Base-by-base conservation (phyloP, 2,329 filamentous ascomycete genomes). In the Diaporthe vaccinii region DNA sequence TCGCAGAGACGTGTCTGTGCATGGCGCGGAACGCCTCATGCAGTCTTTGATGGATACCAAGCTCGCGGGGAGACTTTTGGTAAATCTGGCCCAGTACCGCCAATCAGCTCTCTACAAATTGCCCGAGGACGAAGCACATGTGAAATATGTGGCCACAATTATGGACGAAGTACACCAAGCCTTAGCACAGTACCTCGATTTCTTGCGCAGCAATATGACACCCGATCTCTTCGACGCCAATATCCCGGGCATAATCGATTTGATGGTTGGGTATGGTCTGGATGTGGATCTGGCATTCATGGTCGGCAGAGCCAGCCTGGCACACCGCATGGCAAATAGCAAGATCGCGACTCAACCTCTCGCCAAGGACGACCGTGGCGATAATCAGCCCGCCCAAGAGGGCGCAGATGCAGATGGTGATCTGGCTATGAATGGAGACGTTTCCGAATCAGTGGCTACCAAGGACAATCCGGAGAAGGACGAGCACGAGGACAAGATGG, bases 131-230 rank as follows among this genome's bases (percentile, higher is more conserved):
- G 91, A 93, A 75, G 93, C 94, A 0, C 95, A 97, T 76, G 92
- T 98, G 82, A 99, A 99, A 83, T 93, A 96, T 58, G 86, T 98
- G 17, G 94, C 95, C 3, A 95, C 95, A 70, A 92, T 98, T 78
- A 90, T 98, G 71, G 97, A 99, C 82, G 96, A 98, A 82, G 93
- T 97, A 28, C 95, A 98, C 78, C 91, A 94, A 76, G 93, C 96
- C 12, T 89, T 98, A 34, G 90, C 92, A 34, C 96, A 98, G 80
- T 99, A 97, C 81, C 88, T 98, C 25, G 97, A 98, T 80, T 89
- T 98, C 9, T 89, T 99, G 44, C 93, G 94, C 81, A 94, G 91
- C 81, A 97, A 95, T 80, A 85, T 98, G 41, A 89, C 92, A 0
- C 87, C 91, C 0, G 90, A 93, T 51, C 91, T 96, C 28, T 98